Evolutionary conservation across 2,329 filamentous ascomycete genomes (phyloP).

Genomic region (Fusarium sp.): DNA sequence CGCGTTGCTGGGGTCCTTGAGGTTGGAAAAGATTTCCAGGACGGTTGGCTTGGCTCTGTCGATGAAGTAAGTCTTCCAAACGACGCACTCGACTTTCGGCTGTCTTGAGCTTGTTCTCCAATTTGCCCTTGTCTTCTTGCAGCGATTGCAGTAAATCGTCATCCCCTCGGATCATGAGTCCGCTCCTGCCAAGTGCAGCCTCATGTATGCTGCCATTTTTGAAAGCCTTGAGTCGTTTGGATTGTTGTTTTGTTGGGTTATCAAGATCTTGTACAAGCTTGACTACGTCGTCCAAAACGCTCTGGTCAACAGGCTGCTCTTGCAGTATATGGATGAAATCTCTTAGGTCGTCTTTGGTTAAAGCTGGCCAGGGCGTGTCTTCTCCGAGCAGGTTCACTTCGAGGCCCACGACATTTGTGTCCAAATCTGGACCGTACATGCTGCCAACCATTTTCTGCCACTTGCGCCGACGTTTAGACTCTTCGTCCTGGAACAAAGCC

Average conservation of each 20-base stretch:
- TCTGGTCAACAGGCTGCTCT: constrained; percentile 72
- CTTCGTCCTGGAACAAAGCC: constrained; percentile 91
- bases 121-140: constrained; percentile 83
- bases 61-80: constrained; percentile 90
- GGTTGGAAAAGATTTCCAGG: constrained; percentile 68
- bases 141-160: constrained; percentile 82
- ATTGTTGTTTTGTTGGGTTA: constrained; percentile 85
- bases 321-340: constrained; percentile 77
- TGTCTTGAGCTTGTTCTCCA: constrained; percentile 81
- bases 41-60: constrained; percentile 74
- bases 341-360: constrained; percentile 80
- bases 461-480: constrained; percentile 86
- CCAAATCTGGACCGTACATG: constrained; percentile 75
- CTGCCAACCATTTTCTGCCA: constrained; percentile 90
- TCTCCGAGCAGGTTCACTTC: constrained; percentile 89
- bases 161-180: constrained; percentile 85
- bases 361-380: constrained; percentile 81
- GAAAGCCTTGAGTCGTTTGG: constrained; percentile 89
- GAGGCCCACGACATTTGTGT: constrained; percentile 78
- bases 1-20: constrained; percentile 59
- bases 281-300: constrained; percentile 76
- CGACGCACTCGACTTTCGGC: constrained; percentile 90
- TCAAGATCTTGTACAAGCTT: constrained; percentile 84
- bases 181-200: constrained; percentile 86
- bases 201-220: constrained; percentile 97